These are phyloP conservation scores for Angomonas ambiguus DNA, from an alignment of 208 protist species.

Conservation along the genomic window DNA sequence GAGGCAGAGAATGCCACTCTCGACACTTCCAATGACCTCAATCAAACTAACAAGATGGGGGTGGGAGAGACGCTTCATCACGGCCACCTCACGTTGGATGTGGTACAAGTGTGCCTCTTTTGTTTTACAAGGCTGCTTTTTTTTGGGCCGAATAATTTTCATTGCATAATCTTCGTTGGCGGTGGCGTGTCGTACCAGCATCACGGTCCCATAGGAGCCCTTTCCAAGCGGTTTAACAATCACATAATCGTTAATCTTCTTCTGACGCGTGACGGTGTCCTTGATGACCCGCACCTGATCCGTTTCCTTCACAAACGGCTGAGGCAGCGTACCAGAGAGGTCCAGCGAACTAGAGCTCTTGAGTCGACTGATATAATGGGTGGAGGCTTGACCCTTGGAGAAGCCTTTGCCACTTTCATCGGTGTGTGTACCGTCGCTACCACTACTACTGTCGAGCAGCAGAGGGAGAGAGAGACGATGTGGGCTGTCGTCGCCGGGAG, in stretches of 20 bases:
- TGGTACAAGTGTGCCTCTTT: constrained; percentile 1
- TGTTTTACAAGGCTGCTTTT: neutral
- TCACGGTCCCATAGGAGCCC: constrained; percentile 94
- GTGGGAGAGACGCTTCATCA: constrained; percentile 89
- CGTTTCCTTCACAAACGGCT: constrained; percentile 18
- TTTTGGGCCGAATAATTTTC: constrained; percentile 43
- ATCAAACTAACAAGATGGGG: constrained; percentile 77
- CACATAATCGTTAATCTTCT: constrained; percentile 57
- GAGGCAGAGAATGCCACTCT: constrained; percentile 65
- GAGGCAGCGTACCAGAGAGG: neutral
- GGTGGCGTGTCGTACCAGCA: constrained; percentile 75
- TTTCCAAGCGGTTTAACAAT: constrained; percentile 83
- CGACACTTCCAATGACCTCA: constrained; percentile 90
- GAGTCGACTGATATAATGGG: neutral
- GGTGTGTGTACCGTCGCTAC: neutral
- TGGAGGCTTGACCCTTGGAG: neutral
- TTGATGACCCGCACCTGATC: constrained; percentile 11
- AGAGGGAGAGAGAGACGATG: no score
- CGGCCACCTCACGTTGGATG: constrained; percentile 50
- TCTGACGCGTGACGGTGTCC: constrained; percentile 23
- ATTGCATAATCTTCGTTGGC: constrained; percentile 55
- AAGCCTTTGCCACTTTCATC: neutral
- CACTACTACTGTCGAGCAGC: no score
- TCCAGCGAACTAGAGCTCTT: constrained; percentile 8
- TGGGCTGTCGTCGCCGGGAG: no score